phyloP scores from a whole-genome alignment of 1,284 basidiomycete species.

The Rhodotorula glutinis region DNA sequence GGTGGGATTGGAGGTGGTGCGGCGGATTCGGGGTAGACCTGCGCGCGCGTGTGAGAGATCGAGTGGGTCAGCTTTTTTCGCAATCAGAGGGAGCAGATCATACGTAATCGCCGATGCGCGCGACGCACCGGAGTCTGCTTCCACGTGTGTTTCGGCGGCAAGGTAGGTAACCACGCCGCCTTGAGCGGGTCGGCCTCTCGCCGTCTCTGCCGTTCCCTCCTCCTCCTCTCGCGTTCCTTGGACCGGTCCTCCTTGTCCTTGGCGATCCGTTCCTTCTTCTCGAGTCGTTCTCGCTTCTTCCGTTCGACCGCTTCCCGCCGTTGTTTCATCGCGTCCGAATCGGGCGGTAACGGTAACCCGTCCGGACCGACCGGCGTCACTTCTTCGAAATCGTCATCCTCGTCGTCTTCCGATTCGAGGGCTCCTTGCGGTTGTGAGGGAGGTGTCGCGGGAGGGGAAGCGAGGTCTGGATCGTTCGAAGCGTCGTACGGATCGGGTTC shows the following conservation, averaged over 20 bases:
- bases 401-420: conserved; percentile 6
- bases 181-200: conserved; percentile 13
- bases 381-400: conserved; percentile 28
- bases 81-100: neutral
- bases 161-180: conserved; percentile 18
- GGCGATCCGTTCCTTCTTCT: neutral
- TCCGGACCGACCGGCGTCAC: conserved; percentile 14
- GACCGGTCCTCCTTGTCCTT: neutral
- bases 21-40: conserved; percentile 36
- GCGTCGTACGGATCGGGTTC: neutral
- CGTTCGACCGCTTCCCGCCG: neutral
- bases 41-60: neutral
- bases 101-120: too few species aligned
- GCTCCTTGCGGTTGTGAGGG: neutral
- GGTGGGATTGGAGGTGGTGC: conserved; percentile 27
- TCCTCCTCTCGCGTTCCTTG: conserved; percentile 4
- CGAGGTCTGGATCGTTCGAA: neutral
- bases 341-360: neutral
- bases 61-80: neutral
- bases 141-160: conserved; percentile 35
- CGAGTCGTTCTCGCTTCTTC: neutral
- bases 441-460: neutral
- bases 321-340: neutral
- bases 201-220: conserved; percentile 12
- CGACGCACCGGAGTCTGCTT: conserved; percentile 34